A percentile compares a stretch with the other conserved stretches of the same genome.
Evolutionary conservation across 2,329 filamentous ascomycete genomes (phyloP).

Genomic region (Pyrenophora tritici-repentis): DNA sequence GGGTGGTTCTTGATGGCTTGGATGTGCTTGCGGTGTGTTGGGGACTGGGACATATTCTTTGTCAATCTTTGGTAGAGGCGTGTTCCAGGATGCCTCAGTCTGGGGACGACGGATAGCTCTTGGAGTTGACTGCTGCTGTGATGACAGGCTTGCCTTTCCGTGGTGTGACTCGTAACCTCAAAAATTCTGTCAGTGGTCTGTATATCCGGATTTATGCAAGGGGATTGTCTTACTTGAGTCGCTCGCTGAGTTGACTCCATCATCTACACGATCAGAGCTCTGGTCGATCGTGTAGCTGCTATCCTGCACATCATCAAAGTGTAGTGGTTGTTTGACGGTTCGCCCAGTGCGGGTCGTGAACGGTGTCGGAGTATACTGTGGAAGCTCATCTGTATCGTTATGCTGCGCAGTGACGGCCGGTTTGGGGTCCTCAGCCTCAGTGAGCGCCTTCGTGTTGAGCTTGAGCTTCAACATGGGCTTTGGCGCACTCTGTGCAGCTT

Average conservation of each 20-base stretch:
- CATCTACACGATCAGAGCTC: not conserved
- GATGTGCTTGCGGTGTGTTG: not conserved
- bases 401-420: not conserved
- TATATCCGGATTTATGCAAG: not conserved
- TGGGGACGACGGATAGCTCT: not conserved
- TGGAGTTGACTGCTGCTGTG: not conserved
- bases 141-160: not conserved
- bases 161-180: not conserved
- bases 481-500: not conserved
- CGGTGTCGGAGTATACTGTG: not conserved
- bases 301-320: not conserved
- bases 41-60: not conserved
- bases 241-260: not conserved
- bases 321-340: not conserved
- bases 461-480: not conserved
- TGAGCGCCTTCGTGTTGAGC: not conserved
- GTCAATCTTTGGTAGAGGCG: not conserved
- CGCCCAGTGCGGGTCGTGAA: slow-evolving; percentile 9
- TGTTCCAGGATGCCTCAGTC: not conserved
- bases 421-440: not conserved
- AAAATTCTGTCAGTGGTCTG: not conserved
- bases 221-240: not conserved
- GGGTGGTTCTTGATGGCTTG: not conserved
- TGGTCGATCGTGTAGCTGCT: slow-evolving; percentile 4
- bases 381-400: not conserved